phyloP scores from a whole-genome alignment of 257 asterid species.

The Solanum dulcamara region DNA sequence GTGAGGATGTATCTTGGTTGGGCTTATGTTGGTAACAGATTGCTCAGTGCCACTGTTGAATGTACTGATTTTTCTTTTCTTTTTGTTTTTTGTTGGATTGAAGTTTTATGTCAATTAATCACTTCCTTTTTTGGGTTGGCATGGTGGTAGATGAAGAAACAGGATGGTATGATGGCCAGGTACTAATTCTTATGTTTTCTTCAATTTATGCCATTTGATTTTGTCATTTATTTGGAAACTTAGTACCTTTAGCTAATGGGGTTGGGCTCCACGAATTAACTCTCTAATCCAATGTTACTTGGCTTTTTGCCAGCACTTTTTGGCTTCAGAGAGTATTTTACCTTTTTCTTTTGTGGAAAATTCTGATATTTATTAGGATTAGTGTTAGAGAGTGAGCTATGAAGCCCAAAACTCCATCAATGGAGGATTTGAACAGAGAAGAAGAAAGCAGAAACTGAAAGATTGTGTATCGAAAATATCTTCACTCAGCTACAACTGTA shows the following conservation, averaged over 20 bases:
- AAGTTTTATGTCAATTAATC: background rate
- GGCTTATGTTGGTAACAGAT: constrained; percentile 88
- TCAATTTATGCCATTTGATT: background rate
- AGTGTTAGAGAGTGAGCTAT: too few species aligned
- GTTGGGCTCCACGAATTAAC: background rate
- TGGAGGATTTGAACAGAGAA: too few species aligned
- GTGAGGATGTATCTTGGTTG: constrained; percentile 93
- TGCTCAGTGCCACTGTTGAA: constrained; percentile 88
- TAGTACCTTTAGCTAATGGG: background rate
- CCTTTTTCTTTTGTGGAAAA: background rate
- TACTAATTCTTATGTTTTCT: constrained; percentile 1
- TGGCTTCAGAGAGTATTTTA: background rate
- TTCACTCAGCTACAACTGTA: too few species aligned
- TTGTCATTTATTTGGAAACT: background rate
- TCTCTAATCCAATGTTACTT: background rate
- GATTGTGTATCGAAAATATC: too few species aligned
- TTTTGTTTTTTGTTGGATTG: background rate
- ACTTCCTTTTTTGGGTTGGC: background rate
- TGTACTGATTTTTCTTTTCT: constrained; percentile 21
- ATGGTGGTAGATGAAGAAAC: constrained; percentile 85
- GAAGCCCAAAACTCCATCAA: too few species aligned
- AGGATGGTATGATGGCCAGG: constrained; percentile 99
- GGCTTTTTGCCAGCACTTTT: background rate
- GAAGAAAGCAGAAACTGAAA: too few species aligned
- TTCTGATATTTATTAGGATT: background rate